Base-by-base conservation (phyloP, 345 rosid genomes). In the Linum trigynum region DNA sequence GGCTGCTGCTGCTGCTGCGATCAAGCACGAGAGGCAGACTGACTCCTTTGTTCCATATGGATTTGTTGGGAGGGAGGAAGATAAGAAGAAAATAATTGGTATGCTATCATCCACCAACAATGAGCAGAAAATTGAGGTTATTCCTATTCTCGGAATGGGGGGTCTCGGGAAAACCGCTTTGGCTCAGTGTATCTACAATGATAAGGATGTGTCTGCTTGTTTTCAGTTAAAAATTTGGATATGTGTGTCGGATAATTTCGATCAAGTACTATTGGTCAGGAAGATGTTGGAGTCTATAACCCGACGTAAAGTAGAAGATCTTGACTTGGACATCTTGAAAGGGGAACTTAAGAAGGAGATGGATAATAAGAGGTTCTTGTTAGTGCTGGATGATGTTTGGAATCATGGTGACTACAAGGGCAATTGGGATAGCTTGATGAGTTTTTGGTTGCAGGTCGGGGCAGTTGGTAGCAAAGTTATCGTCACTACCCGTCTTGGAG, bases 41-140 rank as follows among this genome's bases (percentile, higher is more conserved):
- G 11, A 45, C 9, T 45, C 51, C 3, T 2, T 2, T 45, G 51
- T 45, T 45, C 51, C 51, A 1, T 9, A 45, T 6, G 1, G 7
- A 14, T n/a, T 56, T 56, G 59, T 56, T 56, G 59, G 59, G 23
- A 56, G 59, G n/a, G 59, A 15, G 23, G 59, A n/a, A 11, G 59
- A 56, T 56, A 56, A 56, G 23, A 32, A 15, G 7, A 32, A 7
- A n/a, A 32, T 56, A 15, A 9, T 56, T 4, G 3, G n/a, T 2
- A 1, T 32, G 2, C 15, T 56, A 7, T 15, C n/a, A 2, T 23
- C 11, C 14, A n/a, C 2, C 2, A 5, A 9, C 15, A 6, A 32
- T 3, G 59, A 56, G 2, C 1, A 4, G 15, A 7, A 7, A 56
- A n/a, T n/a, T n/a, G n/a, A n/a, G n/a, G 36, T 56, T 2, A 2